Evolutionary conservation across 371 early-diverging fungal species (phyloP).

Genomic region (Lichtheimia corymbifera): DNA sequence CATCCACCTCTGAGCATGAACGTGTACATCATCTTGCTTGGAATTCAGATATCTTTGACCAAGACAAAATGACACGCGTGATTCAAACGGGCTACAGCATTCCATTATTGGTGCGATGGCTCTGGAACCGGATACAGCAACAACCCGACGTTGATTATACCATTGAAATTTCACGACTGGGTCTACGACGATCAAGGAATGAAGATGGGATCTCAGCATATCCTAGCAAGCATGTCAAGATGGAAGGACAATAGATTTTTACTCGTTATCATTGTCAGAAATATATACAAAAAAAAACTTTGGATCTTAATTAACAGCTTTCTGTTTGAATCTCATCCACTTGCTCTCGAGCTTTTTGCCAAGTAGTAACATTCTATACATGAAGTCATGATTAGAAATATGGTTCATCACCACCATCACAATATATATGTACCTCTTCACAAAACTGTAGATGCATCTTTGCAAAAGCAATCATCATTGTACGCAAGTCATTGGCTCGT

Average conservation of each 20-base stretch:
- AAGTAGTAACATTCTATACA: constrained; percentile 25
- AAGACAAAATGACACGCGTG: constrained; percentile 33
- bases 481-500: constrained; percentile 75
- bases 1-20: constrained; percentile 15
- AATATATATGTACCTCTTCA: constrained; percentile 50
- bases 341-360: constrained; percentile 24
- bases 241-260: constrained; percentile 7
- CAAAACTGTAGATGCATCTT: constrained; percentile 78
- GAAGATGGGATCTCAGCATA: constrained; percentile 3
- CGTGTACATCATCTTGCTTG: constrained; percentile 21
- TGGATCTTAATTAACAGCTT: background rate
- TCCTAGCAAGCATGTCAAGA: constrained; percentile 14
- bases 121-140: constrained; percentile 35
- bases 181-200: constrained; percentile 7
- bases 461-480: constrained; percentile 74
- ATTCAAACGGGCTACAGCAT: constrained; percentile 30
- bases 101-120: constrained; percentile 29
- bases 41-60: constrained; percentile 39
- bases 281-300: background rate
- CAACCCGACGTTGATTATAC: constrained; percentile 12
- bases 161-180: constrained; percentile 10
- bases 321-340: constrained; percentile 8
- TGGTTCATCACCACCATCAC: background rate
- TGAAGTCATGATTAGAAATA: background rate
- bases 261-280: constrained; percentile 63